Evolutionary conservation across 257 asterid genomes (phyloP).

Genomic region (Oldenlandia corymbosa): DNA sequence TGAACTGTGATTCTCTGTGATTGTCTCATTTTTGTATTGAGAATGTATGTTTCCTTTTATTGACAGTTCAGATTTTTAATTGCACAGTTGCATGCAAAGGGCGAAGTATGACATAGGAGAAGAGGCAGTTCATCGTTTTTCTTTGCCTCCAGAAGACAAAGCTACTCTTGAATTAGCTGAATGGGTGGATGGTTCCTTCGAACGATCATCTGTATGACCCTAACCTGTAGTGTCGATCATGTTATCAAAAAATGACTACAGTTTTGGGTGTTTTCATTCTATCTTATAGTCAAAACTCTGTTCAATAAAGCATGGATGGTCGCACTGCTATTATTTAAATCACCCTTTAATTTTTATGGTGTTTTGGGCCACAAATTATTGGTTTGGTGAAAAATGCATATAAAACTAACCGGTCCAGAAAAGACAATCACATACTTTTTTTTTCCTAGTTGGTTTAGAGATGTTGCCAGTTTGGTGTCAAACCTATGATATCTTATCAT

Average conservation of each 20-base stretch:
- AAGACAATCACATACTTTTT: background rate
- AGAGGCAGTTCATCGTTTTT: conserved; percentile 90
- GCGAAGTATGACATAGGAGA: conserved; percentile 94
- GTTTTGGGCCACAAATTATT: no score
- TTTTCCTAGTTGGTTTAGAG: background rate
- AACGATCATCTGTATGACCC: conserved; percentile 74
- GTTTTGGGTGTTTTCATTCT: no score
- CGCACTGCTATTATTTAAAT: no score
- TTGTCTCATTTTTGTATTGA: background rate
- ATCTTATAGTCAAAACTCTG: no score
- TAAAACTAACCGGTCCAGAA: no score
- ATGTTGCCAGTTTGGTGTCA: background rate
- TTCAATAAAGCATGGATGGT: no score
- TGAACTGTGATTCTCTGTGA: background rate
- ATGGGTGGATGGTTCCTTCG: conserved; percentile 94
- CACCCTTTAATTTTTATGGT: no score
- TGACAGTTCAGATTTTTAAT: conserved; percentile 23
- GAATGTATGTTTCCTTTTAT: conserved; percentile 1
- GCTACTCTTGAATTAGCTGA: conserved; percentile 82
- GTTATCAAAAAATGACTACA: background rate
- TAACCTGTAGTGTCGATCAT: conserved; percentile 14
- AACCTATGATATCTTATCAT: background rate
- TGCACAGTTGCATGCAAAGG: conserved; percentile 92
- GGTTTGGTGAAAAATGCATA: no score
- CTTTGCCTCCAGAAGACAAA: conserved; percentile 95